A percentile compares a stretch with the other conserved stretches of the same genome.
Evolutionary conservation across 1,139 yeast genomes (phyloP).

Genomic region (Tardiomyces depauwii): DNA sequence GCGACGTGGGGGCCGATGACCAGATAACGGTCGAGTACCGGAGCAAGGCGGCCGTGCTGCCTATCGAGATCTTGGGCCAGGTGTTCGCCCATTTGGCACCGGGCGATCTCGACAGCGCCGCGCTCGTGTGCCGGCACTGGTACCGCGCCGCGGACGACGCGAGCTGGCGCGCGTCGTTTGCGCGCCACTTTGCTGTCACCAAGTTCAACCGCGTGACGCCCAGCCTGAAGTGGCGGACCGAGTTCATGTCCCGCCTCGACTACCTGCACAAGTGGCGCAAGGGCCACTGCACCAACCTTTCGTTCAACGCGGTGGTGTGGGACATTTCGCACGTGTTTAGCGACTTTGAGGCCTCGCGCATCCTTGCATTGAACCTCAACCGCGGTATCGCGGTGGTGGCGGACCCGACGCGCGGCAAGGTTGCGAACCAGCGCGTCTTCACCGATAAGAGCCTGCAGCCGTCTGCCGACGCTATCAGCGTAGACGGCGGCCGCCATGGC

Average conservation of each 20-base stretch:
- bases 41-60: constrained; percentile 12
- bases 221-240: constrained; percentile 22
- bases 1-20: neutral
- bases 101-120: constrained; percentile 20
- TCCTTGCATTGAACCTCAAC: constrained; percentile 16
- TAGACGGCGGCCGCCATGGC: constrained; percentile 24
- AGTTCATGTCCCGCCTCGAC: constrained; percentile 18
- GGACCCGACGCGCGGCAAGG: constrained; percentile 24
- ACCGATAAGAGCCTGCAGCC: constrained; percentile 11
- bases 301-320: constrained; percentile 18
- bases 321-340: constrained; percentile 16
- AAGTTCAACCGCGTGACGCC: constrained; percentile 19
- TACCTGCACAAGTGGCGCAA: constrained; percentile 21
- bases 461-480: constrained; percentile 9
- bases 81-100: constrained; percentile 21
- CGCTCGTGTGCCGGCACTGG: constrained; percentile 25
- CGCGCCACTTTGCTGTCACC: constrained; percentile 12
- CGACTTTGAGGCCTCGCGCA: constrained; percentile 19
- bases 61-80: constrained; percentile 28
- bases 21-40: neutral
- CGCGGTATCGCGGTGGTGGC: constrained; percentile 21
- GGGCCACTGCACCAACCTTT: constrained; percentile 18
- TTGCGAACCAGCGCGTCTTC: constrained; percentile 19
- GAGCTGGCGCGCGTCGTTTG: constrained; percentile 24
- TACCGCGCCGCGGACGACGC: constrained; percentile 21